Percentiles rank a stretch among this genome's conserved stretches.
phyloP scores from a whole-genome alignment of 1,139 yeast species.

The Yamadazyma atmosphaerica region DNA sequence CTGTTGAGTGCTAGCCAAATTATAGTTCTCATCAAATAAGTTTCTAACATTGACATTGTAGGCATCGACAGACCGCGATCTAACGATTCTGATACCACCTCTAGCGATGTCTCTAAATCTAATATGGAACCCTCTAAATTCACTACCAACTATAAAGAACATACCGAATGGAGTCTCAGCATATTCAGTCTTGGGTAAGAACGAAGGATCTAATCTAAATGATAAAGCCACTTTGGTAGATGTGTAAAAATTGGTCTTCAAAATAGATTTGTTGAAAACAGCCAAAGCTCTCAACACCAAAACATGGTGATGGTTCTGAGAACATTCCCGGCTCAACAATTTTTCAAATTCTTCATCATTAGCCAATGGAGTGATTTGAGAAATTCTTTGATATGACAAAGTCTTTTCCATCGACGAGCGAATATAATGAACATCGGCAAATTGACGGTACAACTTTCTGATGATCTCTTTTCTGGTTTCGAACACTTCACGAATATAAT shows the following conservation, averaged over 20 bases:
- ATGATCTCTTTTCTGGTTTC: conserved; percentile 70
- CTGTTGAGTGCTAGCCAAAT: conserved; percentile 94
- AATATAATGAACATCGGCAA: conserved; percentile 88
- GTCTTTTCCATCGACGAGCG: conserved; percentile 76
- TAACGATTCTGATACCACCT: conserved; percentile 96
- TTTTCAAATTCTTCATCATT: conserved; percentile 73
- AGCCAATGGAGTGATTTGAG: conserved; percentile 73
- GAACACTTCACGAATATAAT: conserved; percentile 77
- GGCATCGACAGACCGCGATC: conserved; percentile 82
- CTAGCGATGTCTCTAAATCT: conserved; percentile 97
- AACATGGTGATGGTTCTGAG: conserved; percentile 79
- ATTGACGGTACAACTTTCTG: conserved; percentile 83
- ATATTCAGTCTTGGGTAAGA: conserved; percentile 82
- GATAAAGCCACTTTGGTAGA: conserved; percentile 95
- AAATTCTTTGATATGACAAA: conserved; percentile 83
- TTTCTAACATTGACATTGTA: conserved; percentile 84
- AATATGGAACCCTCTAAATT: conserved; percentile 96
- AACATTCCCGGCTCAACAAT: conserved; percentile 66
- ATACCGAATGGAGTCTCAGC: conserved; percentile 93
- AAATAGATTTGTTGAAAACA: conserved; percentile 79
- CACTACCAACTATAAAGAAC: conserved; percentile 95
- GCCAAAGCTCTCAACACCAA: conserved; percentile 81
- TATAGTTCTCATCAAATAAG: conserved; percentile 94
- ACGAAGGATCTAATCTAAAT: conserved; percentile 83
- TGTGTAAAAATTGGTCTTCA: conserved; percentile 92